Conservation (phyloP, 495 filamentous ascomycete genomes). For the Penicillium psychrofluorescens region DNA sequence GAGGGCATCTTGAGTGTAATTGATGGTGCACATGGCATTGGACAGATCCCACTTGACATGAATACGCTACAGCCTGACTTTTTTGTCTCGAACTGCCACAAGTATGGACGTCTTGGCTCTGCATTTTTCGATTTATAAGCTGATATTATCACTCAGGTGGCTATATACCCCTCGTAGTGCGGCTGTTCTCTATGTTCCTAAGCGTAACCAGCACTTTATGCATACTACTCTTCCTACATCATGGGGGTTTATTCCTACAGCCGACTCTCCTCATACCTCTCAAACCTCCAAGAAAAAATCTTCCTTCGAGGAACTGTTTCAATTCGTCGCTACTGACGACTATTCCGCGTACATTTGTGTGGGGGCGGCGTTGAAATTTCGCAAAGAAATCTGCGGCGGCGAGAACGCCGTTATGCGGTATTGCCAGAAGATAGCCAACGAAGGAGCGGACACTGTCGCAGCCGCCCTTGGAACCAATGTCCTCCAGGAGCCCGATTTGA, state of each 20-base stretch:
- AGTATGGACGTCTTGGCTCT: conserved; percentile 35
- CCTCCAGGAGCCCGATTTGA: conserved; percentile 36
- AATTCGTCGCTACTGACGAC: conserved; percentile 72
- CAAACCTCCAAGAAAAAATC: conserved; percentile 40
- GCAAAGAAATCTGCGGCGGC: conserved; percentile 62
- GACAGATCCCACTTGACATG: conserved; percentile 68
- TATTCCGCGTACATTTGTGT: conserved; percentile 63
- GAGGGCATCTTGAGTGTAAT: conserved; percentile 56
- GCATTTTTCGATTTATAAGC: not conserved
- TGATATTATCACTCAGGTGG: conserved; percentile 47
- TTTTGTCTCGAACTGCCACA: conserved; percentile 77
- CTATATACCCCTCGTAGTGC: conserved; percentile 72
- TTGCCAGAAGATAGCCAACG: conserved; percentile 44
- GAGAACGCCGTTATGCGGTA: conserved; percentile 63
- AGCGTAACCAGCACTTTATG: conserved; percentile 64
- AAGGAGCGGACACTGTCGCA: conserved; percentile 53
- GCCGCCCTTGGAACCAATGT: conserved; percentile 61
- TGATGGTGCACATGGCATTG: conserved; percentile 78
- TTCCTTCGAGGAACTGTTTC: conserved; percentile 62
- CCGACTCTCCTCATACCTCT: conserved; percentile 20
- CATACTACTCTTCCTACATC: conserved; percentile 68
- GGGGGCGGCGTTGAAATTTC: conserved; percentile 60
- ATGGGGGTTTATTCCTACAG: conserved; percentile 43
- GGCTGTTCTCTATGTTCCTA: conserved; percentile 72
- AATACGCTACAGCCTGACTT: conserved; percentile 64